These are phyloP conservation scores for Rhododendron molle DNA, from an alignment of 148 eudicot species.

Conservation along the genomic window DNA sequence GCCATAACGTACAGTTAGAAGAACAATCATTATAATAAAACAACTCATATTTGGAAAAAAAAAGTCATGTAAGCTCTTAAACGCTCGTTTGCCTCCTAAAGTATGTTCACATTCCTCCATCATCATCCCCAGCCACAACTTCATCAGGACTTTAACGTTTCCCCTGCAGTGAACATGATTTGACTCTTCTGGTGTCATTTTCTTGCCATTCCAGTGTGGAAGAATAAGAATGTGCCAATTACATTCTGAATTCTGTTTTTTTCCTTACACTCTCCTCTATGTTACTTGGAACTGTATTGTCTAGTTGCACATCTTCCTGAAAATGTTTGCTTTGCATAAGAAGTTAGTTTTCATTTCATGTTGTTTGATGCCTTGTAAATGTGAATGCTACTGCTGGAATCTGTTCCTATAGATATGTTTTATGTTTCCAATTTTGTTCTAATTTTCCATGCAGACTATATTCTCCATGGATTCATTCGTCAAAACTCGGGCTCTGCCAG, in stretches of 20 bases:
- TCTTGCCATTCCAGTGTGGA: neutral
- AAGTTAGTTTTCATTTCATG: neutral
- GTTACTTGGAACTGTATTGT: neutral
- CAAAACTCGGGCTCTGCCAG: constrained; percentile 53
- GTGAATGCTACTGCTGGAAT: neutral
- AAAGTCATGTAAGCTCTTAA: neutral
- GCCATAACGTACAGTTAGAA: neutral
- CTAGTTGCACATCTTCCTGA: neutral
- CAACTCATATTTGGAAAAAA: neutral
- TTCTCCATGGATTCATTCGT: constrained; percentile 76
- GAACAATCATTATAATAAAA: neutral
- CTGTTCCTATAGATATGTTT: neutral
- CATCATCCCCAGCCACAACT: neutral
- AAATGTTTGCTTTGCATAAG: neutral
- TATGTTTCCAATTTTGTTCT: neutral
- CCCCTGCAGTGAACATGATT: neutral
- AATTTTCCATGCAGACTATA: constrained; percentile 35
- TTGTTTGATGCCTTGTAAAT: neutral
- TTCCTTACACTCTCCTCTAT: neutral
- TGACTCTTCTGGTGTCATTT: neutral
- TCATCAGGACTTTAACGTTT: neutral
- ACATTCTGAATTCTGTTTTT: neutral
- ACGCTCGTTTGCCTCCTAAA: neutral
- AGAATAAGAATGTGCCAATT: neutral
- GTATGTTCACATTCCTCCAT: neutral